A percentile compares a stretch with the other conserved stretches of the same genome.
phyloP scores from a whole-genome alignment of 2,329 filamentous ascomycete genomes.

The Trichoderma oligosporum region DNA sequence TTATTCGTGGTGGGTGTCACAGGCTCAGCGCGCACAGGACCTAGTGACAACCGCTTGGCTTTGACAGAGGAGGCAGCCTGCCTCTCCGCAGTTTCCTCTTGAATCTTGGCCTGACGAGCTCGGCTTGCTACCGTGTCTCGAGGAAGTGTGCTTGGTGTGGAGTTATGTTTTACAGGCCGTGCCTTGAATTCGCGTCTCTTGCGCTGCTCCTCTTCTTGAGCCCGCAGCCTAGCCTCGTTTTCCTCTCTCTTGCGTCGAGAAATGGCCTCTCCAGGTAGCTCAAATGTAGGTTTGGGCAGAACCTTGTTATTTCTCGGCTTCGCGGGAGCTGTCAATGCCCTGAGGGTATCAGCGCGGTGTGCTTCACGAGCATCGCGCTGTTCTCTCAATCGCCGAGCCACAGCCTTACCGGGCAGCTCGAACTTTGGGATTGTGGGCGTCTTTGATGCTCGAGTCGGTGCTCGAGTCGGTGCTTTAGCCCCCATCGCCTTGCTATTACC shows the following conservation, averaged over 20 bases:
- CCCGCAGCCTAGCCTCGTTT: slow-evolving; percentile 51
- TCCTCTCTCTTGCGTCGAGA: slow-evolving; percentile 54
- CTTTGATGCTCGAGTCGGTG: slow-evolving; percentile 34
- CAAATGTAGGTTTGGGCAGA: slow-evolving; percentile 55
- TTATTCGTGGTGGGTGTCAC: slow-evolving; percentile 16
- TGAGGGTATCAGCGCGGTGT: slow-evolving; percentile 34
- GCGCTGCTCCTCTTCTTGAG: slow-evolving; percentile 57
- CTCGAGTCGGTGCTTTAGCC: background rate
- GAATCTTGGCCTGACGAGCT: slow-evolving; percentile 47
- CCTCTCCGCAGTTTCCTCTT: slow-evolving; percentile 28
- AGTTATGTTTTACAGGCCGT: slow-evolving; percentile 48
- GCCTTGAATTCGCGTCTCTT: slow-evolving; percentile 63
- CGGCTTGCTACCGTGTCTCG: slow-evolving; percentile 58
- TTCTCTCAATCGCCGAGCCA: slow-evolving; percentile 55
- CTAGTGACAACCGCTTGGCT: slow-evolving; percentile 28
- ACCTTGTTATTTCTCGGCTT: slow-evolving; percentile 49
- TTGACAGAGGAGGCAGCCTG: slow-evolving; percentile 21
- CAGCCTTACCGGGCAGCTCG: slow-evolving; percentile 60
- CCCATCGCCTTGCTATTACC: slow-evolving; percentile 5
- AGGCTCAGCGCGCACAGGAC: slow-evolving; percentile 13
- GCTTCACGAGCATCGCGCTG: slow-evolving; percentile 53
- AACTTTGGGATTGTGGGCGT: slow-evolving; percentile 53
- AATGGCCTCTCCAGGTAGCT: slow-evolving; percentile 61
- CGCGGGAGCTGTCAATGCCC: slow-evolving; percentile 37
- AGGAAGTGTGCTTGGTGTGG: slow-evolving; percentile 41